Percentiles rank a stretch among this genome's conserved stretches.
These are phyloP conservation scores for Sporothrix mexicana DNA, from an alignment of 2,329 filamentous ascomycete genomes.

Conservation along the genomic window DNA sequence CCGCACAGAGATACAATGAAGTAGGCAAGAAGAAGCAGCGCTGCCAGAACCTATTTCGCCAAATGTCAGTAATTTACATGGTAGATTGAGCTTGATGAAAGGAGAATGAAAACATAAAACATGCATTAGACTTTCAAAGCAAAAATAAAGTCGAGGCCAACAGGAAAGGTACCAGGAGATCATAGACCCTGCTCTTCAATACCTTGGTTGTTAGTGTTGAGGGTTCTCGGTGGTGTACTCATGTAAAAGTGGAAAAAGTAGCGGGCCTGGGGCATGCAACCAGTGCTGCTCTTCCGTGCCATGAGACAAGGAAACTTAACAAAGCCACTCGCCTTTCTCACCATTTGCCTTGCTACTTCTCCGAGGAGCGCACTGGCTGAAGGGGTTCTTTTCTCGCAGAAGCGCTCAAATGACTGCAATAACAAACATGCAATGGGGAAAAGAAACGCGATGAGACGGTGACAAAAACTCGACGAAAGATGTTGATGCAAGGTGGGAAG, in stretches of 20 bases:
- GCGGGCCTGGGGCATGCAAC: not conserved
- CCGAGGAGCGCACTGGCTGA: too few species aligned
- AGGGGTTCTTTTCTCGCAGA: too few species aligned
- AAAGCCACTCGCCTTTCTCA: too few species aligned
- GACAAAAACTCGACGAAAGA: not conserved
- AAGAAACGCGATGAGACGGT: not conserved
- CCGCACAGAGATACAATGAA: not conserved
- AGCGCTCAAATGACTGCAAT: not conserved
- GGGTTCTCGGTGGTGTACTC: not conserved
- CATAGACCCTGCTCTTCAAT: not conserved
- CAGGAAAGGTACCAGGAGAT: too few species aligned
- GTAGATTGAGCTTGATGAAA: not conserved
- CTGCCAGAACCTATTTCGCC: not conserved
- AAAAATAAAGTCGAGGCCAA: not conserved
- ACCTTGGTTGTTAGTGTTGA: conserved; percentile 3
- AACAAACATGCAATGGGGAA: not conserved
- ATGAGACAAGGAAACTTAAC: not conserved
- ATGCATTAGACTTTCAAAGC: not conserved
- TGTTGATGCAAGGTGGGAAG: not conserved
- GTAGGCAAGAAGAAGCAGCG: not conserved
- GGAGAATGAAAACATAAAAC: not conserved
- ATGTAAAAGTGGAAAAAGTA: not conserved
- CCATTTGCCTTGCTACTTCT: too few species aligned
- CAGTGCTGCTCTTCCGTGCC: not conserved
- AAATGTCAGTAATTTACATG: not conserved